Conservation (phyloP, 2,329 filamentous ascomycete species). For the Pseudophaeomoniella oleicola region DNA sequence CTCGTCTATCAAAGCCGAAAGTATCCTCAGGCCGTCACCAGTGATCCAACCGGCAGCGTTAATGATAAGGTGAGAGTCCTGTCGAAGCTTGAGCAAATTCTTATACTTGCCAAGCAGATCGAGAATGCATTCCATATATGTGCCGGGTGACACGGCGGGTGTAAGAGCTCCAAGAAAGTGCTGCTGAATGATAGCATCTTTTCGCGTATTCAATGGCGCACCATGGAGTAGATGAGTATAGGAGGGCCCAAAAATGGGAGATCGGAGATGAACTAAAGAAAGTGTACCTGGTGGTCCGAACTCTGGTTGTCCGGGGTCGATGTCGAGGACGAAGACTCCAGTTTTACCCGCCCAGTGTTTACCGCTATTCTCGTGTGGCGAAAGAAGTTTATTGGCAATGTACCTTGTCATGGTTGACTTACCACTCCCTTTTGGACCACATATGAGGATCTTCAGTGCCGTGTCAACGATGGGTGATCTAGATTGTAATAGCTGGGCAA, state of each 20-base stretch:
- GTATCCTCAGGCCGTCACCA: conserved; percentile 28
- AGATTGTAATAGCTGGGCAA: neutral
- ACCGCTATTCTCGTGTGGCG: conserved; percentile 17
- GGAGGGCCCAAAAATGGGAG: conserved; percentile 39
- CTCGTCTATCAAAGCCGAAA: neutral
- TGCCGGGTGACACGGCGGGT: conserved; percentile 41
- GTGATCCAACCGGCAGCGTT: conserved; percentile 44
- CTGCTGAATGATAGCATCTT: conserved; percentile 26
- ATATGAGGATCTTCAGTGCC: conserved; percentile 29
- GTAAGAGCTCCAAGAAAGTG: conserved; percentile 39
- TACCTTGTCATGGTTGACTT: conserved; percentile 46
- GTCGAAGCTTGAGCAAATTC: conserved; percentile 22
- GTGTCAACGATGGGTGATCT: conserved; percentile 1
- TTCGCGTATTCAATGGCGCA: conserved; percentile 10
- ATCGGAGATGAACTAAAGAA: conserved; percentile 37
- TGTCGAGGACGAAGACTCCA: conserved; percentile 39
- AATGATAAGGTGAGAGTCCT: conserved; percentile 36
- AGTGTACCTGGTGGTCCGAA: conserved; percentile 44
- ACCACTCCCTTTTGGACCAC: conserved; percentile 41
- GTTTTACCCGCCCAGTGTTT: conserved; percentile 15
- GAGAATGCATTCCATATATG: conserved; percentile 37
- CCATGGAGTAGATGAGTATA: conserved; percentile 35
- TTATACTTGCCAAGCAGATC: conserved; percentile 37
- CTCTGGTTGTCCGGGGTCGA: conserved; percentile 46
- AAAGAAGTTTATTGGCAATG: conserved; percentile 39